Conservation (phyloP, 2,329 filamentous ascomycete species). For the Myotisia sp. region DNA sequence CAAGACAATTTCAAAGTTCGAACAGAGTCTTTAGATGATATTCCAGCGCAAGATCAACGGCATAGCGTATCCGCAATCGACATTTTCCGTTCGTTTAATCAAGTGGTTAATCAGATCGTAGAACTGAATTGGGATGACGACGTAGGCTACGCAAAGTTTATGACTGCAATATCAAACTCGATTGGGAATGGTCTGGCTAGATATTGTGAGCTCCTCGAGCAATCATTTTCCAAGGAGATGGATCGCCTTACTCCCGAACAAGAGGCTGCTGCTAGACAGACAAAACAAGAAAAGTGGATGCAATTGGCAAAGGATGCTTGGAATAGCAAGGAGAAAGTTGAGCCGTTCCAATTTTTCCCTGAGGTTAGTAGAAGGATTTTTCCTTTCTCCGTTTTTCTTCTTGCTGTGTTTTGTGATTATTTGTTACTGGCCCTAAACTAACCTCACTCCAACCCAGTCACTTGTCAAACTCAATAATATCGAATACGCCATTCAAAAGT, state of each 20-base stretch:
- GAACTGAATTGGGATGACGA: constrained; percentile 86
- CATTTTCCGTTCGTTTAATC: constrained; percentile 84
- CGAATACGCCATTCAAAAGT: constrained; percentile 80
- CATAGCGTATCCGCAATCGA: constrained; percentile 91
- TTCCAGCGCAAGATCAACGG: constrained; percentile 62
- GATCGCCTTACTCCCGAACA: constrained; percentile 80
- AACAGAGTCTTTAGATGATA: constrained; percentile 46
- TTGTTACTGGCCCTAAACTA: not conserved
- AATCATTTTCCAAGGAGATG: constrained; percentile 80
- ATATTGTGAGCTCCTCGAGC: constrained; percentile 85
- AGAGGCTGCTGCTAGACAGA: constrained; percentile 59
- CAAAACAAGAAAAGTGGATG: constrained; percentile 82
- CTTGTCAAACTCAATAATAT: constrained; percentile 97
- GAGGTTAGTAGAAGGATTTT: constrained; percentile 45
- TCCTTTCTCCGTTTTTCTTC: not conserved
- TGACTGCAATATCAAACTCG: constrained; percentile 79
- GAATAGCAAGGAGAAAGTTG: constrained; percentile 79
- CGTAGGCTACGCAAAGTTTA: constrained; percentile 86
- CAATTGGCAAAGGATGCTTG: constrained; percentile 88
- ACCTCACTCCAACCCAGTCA: constrained; percentile 45
- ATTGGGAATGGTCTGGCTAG: constrained; percentile 69
- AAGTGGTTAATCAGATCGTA: constrained; percentile 75
- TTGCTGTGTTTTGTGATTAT: not conserved
- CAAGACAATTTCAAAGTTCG: constrained; percentile 75
- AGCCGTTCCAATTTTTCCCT: constrained; percentile 91